Conservation (phyloP, 2,329 filamentous ascomycete species). For the Paracoccidioides lutzii region DNA sequence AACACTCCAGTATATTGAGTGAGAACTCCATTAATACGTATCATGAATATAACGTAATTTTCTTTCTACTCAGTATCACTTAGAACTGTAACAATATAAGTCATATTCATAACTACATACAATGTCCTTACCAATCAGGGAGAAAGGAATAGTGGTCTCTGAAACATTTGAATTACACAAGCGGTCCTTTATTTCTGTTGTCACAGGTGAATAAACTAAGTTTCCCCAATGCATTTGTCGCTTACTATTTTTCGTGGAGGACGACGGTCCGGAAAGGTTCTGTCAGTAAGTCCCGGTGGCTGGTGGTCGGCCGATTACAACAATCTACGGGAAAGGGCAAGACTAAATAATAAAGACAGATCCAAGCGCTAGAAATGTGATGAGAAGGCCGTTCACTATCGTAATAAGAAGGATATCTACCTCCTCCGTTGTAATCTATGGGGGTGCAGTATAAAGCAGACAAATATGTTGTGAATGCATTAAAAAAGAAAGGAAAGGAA, state of each 20-base stretch:
- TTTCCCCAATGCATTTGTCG: constrained; percentile 54
- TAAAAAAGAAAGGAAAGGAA: too few species aligned
- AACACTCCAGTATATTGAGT: not conserved
- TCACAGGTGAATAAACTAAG: constrained; percentile 15
- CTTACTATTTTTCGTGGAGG: not conserved
- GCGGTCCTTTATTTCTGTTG: not conserved
- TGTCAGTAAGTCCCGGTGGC: too few species aligned
- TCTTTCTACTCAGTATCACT: not conserved
- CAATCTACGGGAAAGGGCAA: not conserved
- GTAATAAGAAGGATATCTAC: too few species aligned
- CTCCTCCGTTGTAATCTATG: too few species aligned
- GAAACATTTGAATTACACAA: not conserved
- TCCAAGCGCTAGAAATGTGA: too few species aligned
- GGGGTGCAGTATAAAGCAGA: too few species aligned
- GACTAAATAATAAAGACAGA: too few species aligned
- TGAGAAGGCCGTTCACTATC: too few species aligned
- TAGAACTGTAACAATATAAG: not conserved
- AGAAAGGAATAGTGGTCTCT: too few species aligned
- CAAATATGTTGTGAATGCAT: too few species aligned
- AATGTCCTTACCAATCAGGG: too few species aligned
- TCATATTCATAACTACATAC: not conserved
- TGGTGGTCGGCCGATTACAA: too few species aligned
- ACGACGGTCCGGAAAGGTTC: not conserved
- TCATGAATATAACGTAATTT: not conserved
- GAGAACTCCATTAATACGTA: not conserved